Conservation (phyloP, 768 basidiomycete genomes). For the Lactarius psammicola region DNA sequence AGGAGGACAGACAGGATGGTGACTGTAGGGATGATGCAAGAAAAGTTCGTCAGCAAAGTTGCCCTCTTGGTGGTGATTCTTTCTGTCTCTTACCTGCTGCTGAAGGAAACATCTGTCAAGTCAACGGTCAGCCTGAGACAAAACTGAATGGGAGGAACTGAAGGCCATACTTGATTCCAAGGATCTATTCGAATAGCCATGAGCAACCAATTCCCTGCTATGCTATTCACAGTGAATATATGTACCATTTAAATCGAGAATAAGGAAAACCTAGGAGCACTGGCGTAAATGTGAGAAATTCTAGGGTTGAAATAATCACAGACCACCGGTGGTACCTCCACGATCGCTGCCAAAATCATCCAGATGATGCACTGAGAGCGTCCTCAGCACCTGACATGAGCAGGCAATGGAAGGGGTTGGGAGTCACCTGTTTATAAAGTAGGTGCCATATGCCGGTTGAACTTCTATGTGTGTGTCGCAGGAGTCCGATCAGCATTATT, state of each 20-base stretch:
- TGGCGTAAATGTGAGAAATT: not conserved
- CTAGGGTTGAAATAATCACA: not conserved
- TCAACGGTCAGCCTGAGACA: not conserved
- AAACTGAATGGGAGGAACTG: not conserved
- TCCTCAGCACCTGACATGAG: not conserved
- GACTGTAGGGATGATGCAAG: not conserved
- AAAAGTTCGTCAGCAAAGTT: not conserved
- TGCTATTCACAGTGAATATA: not conserved
- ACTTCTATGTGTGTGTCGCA: not conserved
- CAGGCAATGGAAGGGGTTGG: not conserved
- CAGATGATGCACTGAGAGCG: conserved; percentile 3
- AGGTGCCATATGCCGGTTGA: not conserved
- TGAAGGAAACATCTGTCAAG: conserved; percentile 1
- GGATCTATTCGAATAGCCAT: not conserved
- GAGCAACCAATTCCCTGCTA: not conserved
- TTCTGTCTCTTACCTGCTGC: conserved; percentile 1
- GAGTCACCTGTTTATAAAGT: not conserved
- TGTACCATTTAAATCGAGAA: conserved; percentile 14
- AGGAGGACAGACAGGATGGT: not conserved
- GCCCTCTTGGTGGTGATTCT: not conserved
- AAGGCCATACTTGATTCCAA: conserved; percentile 12
- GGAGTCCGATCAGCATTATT: not conserved
- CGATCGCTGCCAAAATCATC: not conserved
- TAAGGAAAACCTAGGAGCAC: conserved; percentile 3
- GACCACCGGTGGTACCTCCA: not conserved